Percentiles rank a stretch among this genome's conserved stretches.
Conservation (phyloP, 2,329 filamentous ascomycete genomes). For the Westerdykella aurantiaca region DNA sequence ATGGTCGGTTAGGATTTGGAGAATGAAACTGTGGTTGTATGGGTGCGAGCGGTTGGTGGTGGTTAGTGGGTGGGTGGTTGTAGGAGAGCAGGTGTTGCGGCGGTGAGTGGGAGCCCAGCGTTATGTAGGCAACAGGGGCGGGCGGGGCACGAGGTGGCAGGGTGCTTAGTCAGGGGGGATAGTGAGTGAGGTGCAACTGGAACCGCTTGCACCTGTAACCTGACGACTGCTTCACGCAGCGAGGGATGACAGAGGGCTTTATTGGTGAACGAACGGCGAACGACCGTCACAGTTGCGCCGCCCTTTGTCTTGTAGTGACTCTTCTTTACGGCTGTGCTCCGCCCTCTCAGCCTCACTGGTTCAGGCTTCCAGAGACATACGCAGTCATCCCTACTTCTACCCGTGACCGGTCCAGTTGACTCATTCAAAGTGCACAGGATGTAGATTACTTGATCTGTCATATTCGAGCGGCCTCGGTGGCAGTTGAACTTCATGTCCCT, state of each 20-base stretch:
- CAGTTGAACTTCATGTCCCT: too few relatives aligned
- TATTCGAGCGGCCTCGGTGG: background rate
- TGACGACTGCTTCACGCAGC: background rate
- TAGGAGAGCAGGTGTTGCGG: constrained; percentile 22
- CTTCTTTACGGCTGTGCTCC: constrained; percentile 25
- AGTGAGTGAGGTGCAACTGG: constrained; percentile 6
- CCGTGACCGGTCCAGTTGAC: constrained; percentile 19
- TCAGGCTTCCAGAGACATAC: background rate
- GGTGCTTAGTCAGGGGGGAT: background rate
- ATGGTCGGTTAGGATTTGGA: constrained; percentile 2
- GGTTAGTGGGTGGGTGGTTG: constrained; percentile 7
- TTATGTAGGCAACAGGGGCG: constrained; percentile 29
- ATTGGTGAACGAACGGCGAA: constrained; percentile 8
- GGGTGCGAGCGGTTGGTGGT: constrained; percentile 4
- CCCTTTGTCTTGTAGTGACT: constrained; percentile 19
- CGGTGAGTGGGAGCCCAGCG: constrained; percentile 25
- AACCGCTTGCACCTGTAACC: background rate
- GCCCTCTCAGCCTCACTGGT: constrained; percentile 11
- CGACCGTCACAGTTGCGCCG: constrained; percentile 7
- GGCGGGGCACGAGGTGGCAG: constrained; percentile 13
- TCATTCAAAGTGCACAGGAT: background rate
- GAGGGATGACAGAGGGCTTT: background rate
- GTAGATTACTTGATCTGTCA: too few relatives aligned
- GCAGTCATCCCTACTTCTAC: constrained; percentile 27
- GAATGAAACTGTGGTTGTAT: constrained; percentile 8